These are phyloP conservation scores for Ascosphaera apis DNA, from an alignment of 2,329 filamentous ascomycete genomes.

Conservation along the genomic window DNA sequence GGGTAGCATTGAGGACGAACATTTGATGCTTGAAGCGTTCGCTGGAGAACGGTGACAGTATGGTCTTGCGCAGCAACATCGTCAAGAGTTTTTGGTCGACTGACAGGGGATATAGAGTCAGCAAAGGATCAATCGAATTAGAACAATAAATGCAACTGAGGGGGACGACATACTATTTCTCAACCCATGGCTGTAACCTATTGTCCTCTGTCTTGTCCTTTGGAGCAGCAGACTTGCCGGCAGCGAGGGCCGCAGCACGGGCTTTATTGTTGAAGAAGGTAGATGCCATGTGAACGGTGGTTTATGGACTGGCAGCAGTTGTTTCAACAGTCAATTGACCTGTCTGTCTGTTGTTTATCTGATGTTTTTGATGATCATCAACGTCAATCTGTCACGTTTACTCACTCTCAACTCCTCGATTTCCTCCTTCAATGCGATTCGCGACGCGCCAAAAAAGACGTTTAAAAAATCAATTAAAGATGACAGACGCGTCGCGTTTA, in stretches of 20 bases:
- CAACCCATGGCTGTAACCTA: constrained; percentile 78
- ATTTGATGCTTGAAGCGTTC: constrained; percentile 86
- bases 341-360: no score
- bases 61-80: constrained; percentile 97
- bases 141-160: not conserved
- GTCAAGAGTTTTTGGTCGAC: constrained; percentile 75
- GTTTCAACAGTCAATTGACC: no score
- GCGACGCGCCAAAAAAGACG: no score
- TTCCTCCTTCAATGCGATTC: no score
- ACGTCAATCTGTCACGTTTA: not conserved
- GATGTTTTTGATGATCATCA: no score
- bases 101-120: constrained; percentile 17
- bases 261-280: constrained; percentile 95
- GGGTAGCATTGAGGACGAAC: constrained; percentile 22
- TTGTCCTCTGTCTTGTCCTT: constrained; percentile 38
- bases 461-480: no score
- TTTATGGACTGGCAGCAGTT: not conserved
- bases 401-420: not conserved
- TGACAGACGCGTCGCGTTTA: no score
- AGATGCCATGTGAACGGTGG: constrained; percentile 32
- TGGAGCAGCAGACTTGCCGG: constrained; percentile 39
- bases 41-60: constrained; percentile 74
- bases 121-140: no score
- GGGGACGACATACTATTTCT: constrained; percentile 58
- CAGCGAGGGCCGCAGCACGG: constrained; percentile 46